Conservation (phyloP, 495 filamentous ascomycete genomes). For the Daldinia vernicosa region DNA sequence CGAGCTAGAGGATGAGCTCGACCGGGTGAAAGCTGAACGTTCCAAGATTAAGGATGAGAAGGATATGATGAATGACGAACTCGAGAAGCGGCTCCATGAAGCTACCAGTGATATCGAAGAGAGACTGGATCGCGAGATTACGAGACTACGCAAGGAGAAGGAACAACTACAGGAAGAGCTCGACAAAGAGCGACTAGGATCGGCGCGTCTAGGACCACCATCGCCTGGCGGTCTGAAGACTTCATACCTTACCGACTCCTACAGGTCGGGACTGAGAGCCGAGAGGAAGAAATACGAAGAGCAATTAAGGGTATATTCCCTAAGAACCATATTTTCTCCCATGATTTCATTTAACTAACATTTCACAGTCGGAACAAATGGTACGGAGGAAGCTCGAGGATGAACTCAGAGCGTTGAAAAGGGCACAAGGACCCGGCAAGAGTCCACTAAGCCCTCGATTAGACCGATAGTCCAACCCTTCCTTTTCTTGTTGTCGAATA, state of each 20-base stretch:
- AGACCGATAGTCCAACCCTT: slow-evolving; percentile 16
- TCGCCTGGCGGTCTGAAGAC: slow-evolving; percentile 41
- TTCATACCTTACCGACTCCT: slow-evolving; percentile 47
- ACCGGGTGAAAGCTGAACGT: slow-evolving; percentile 47
- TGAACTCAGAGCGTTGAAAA: slow-evolving; percentile 52
- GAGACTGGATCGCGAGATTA: slow-evolving; percentile 49
- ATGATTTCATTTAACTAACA: slow-evolving; percentile 15
- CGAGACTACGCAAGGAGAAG: slow-evolving; percentile 46
- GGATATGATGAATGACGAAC: slow-evolving; percentile 43
- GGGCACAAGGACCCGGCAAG: slow-evolving; percentile 48
- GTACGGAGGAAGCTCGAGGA: slow-evolving; percentile 57
- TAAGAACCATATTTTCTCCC: not conserved
- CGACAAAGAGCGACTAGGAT: slow-evolving; percentile 55
- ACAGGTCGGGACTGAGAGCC: slow-evolving; percentile 52
- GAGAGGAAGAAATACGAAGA: slow-evolving; percentile 63
- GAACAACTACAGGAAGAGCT: slow-evolving; percentile 54
- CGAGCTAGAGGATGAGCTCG: slow-evolving; percentile 70
- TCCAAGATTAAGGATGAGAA: slow-evolving; percentile 51
- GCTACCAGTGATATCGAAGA: slow-evolving; percentile 42
- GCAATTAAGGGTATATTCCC: slow-evolving; percentile 55
- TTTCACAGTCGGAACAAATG: slow-evolving; percentile 56
- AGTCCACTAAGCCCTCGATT: slow-evolving; percentile 46
- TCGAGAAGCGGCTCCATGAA: slow-evolving; percentile 43
- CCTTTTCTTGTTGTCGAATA: slow-evolving; percentile 30
- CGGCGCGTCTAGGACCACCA: slow-evolving; percentile 20